phyloP scores from a whole-genome alignment of 352 stramenopile genomes.

The Phytophthora parvispora region DNA sequence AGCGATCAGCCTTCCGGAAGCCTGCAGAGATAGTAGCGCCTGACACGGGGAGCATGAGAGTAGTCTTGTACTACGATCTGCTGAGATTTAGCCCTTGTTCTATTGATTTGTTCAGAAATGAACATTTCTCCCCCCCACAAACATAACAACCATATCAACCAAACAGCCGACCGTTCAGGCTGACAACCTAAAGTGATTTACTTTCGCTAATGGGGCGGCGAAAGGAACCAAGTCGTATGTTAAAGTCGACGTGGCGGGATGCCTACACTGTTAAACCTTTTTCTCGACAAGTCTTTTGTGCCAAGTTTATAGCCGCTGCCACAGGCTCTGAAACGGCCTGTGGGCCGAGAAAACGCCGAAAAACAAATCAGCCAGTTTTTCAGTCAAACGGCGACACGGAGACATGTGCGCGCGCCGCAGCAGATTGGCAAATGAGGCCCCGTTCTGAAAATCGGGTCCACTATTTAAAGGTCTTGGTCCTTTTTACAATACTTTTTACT shows the following conservation, averaged over 20 bases:
- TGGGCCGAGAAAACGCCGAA: not conserved
- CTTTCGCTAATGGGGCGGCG: not conserved
- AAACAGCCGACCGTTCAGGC: not conserved
- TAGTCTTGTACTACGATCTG: slow-evolving; percentile 91
- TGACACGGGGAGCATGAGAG: slow-evolving; percentile 45
- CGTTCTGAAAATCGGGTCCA: not conserved
- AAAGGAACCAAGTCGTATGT: not conserved
- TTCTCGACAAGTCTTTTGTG: no score
- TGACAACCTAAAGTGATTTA: not conserved
- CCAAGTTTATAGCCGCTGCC: not conserved
- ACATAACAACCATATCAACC: not conserved
- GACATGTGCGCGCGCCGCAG: not conserved
- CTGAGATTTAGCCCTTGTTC: slow-evolving; percentile 34
- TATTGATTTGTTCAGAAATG: slow-evolving; percentile 32
- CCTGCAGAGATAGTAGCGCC: not conserved
- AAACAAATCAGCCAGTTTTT: not conserved
- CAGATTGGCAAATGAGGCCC: not conserved
- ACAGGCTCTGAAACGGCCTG: not conserved
- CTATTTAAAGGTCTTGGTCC: not conserved
- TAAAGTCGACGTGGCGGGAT: not conserved
- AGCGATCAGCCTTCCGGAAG: not conserved
- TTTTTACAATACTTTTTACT: slow-evolving; percentile 7
- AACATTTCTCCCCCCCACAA: slow-evolving; percentile 7
- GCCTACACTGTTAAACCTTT: no score
- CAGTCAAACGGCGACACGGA: not conserved